A percentile compares a stretch with the other conserved stretches of the same genome.
These are phyloP conservation scores for Suhomyces guaymorum DNA, from an alignment of 1,139 yeast genomes.

Conservation along the genomic window DNA sequence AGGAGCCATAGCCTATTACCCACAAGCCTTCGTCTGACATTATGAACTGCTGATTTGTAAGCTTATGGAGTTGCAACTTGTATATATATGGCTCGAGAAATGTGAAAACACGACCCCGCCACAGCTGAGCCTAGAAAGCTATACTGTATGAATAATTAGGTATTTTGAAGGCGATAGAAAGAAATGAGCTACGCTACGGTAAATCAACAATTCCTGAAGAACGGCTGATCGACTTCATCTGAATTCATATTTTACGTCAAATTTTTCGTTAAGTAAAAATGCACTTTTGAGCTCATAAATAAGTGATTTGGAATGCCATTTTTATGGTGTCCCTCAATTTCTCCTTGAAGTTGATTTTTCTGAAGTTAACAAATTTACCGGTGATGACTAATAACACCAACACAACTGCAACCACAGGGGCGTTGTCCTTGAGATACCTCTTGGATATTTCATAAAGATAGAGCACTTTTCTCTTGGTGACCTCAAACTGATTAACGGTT, in stretches of 20 bases:
- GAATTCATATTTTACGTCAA: no score
- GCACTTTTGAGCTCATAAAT: conserved; percentile 23
- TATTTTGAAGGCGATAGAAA: no score
- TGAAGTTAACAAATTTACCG: conserved; percentile 24
- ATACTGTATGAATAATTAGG: no score
- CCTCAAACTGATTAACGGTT: conserved; percentile 7
- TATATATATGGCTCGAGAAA: neutral
- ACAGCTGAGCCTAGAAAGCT: no score
- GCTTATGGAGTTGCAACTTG: no score
- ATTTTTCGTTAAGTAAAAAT: no score
- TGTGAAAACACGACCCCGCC: no score
- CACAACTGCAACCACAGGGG: conserved; percentile 29
- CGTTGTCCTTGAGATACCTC: conserved; percentile 31
- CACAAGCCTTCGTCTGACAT: conserved; percentile 48
- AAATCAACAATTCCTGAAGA: no score
- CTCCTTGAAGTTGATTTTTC: conserved; percentile 31
- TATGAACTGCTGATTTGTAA: neutral
- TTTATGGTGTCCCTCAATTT: conserved; percentile 38
- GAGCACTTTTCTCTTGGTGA: conserved; percentile 16
- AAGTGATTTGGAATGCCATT: conserved; percentile 50
- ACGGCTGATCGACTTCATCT: no score
- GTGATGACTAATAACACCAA: conserved; percentile 26
- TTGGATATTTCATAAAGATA: conserved; percentile 22
- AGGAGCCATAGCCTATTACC: conserved; percentile 90
- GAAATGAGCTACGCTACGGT: no score